A percentile compares a stretch with the other conserved stretches of the same genome.
These are phyloP conservation scores for Xylaria telfairii DNA, from an alignment of 495 filamentous ascomycete species.

Conservation along the genomic window DNA sequence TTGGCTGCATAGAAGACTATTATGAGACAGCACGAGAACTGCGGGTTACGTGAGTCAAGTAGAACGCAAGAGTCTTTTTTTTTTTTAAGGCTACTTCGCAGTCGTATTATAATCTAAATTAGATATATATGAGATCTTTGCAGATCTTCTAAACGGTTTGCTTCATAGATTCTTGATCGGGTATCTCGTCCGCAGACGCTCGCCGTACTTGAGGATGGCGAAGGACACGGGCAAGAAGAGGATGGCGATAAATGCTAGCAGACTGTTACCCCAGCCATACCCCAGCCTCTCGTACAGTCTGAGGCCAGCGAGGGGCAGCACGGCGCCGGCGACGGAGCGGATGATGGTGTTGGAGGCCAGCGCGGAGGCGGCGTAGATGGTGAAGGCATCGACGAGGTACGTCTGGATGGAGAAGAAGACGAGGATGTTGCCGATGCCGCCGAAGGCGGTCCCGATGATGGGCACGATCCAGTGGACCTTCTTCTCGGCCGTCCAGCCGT, in stretches of 20 bases:
- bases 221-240: slow-evolving; percentile 57
- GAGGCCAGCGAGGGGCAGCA: slow-evolving; percentile 63
- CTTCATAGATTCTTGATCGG: slow-evolving; percentile 43
- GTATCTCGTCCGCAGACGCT: slow-evolving; percentile 53
- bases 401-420: slow-evolving; percentile 57
- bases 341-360: slow-evolving; percentile 60
- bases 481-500: slow-evolving; percentile 63
- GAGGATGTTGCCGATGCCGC: slow-evolving; percentile 55
- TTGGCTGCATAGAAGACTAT: too few species aligned
- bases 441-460: slow-evolving; percentile 53
- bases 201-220: slow-evolving; percentile 60
- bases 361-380: slow-evolving; percentile 66
- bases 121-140: neutral
- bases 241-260: slow-evolving; percentile 61
- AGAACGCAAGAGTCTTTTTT: neutral
- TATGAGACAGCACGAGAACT: neutral
- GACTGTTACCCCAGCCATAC: slow-evolving; percentile 67
- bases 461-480: slow-evolving; percentile 69
- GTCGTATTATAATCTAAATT: neutral
- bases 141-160: neutral
- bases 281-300: slow-evolving; percentile 60
- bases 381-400: slow-evolving; percentile 66
- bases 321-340: slow-evolving; percentile 59
- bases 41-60: neutral
- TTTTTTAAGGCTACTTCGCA: too few species aligned